Base-by-base conservation (phyloP, 208 protist genomes). In the Leptomonas pyrrhocoris region DNA sequence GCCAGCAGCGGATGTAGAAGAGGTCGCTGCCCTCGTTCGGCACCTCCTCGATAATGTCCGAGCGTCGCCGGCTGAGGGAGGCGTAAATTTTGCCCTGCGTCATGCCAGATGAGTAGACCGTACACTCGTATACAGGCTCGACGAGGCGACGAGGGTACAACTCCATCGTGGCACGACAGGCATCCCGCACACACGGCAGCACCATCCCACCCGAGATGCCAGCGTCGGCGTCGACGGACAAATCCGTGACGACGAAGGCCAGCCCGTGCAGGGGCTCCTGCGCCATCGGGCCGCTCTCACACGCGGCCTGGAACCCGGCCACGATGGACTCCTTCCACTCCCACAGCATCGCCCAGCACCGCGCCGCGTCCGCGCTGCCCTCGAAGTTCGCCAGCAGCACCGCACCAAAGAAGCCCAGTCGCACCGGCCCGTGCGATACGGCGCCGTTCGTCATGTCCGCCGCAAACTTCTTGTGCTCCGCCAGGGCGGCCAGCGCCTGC, bases 241-340 rank as follows among this genome's bases (percentile, higher is more conserved):
- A 38, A 64, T 93, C 80, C 6, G 89, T 94, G 23, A 97, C 79
- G 19, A 95, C 65, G 67, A 97, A 95, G 19, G 83, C 86, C 19
- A 99, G 79, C 27, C 98, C 98, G 27, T 79, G 90, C 81, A 99
- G 84, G 3, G 98, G 98, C 80, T 99, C 98, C 66, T 98, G 96
- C 81, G 98, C 99, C 71, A 99, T 90, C 30, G 99, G 98, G 15
- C 99, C 99, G 45, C 75, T 86, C 55, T 85, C 71, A 16, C 89
- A 85, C 0, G 97, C 98, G 6, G 98, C 77, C 80, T 99, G 98
- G 68, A 99, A 99, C 1, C 98, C 98, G 7, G 87, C 86, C 9
- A 97, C 80, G 38, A 99, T 93, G 30, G 83, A 96, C 66, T 97
- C 90, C 42, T 76, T 78, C 88, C 83, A 93, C 21, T 61, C 65